Conservation (phyloP, 805 yeast genomes). For the Ogataea pilisensis region DNA sequence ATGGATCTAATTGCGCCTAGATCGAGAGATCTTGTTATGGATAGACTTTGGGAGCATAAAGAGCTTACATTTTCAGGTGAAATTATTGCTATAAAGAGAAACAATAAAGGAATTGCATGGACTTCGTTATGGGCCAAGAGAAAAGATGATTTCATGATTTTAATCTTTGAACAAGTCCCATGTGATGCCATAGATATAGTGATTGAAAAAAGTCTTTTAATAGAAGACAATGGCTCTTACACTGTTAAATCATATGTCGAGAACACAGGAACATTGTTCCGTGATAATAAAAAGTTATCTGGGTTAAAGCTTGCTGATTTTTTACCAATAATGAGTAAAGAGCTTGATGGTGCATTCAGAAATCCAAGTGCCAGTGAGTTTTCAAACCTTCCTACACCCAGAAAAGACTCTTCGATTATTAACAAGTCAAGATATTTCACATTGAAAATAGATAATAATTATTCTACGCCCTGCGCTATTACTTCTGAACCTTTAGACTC, state of each 20-base stretch:
- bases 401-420: slow-evolving; percentile 39
- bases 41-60: slow-evolving; percentile 41
- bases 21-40: slow-evolving; percentile 64
- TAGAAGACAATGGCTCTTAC: slow-evolving; percentile 15
- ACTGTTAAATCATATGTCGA: slow-evolving; percentile 22
- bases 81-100: slow-evolving; percentile 71
- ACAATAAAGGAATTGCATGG: slow-evolving; percentile 67
- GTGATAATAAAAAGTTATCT: slow-evolving; percentile 13
- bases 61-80: slow-evolving; percentile 76
- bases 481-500: slow-evolving; percentile 56
- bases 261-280: slow-evolving; percentile 20
- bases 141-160: slow-evolving; percentile 63
- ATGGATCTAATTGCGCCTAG: slow-evolving; percentile 77
- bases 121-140: slow-evolving; percentile 90
- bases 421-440: slow-evolving; percentile 66
- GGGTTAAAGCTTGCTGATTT: slow-evolving; percentile 13
- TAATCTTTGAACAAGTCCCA: slow-evolving; percentile 84
- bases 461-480: slow-evolving; percentile 68
- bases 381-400: slow-evolving; percentile 18
- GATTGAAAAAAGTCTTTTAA: slow-evolving; percentile 35
- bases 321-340: slow-evolving; percentile 22
- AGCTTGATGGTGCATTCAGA: slow-evolving; percentile 12
- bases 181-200: slow-evolving; percentile 61
- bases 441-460: slow-evolving; percentile 36
- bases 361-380: slow-evolving; percentile 1